Conservation (phyloP, 108 stramenopile species). For the Mayamaea pseudoterrestris region DNA sequence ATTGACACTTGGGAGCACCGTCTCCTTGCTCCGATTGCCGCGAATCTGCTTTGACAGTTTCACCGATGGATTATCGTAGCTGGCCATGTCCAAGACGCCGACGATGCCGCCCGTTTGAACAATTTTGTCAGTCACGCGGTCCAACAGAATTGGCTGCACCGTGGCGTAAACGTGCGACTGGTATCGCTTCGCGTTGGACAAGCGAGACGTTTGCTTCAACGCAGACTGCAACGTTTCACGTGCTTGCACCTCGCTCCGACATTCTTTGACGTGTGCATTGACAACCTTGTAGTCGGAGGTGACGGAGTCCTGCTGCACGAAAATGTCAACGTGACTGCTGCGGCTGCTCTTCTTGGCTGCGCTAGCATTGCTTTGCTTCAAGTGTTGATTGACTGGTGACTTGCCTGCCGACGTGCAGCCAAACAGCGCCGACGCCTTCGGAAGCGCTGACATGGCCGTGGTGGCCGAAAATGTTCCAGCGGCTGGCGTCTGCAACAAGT, state of each 20-base stretch:
- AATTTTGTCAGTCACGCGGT: constrained; percentile 1
- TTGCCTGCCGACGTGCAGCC: too few species aligned
- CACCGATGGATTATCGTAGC: constrained; percentile 14
- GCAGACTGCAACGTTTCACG: constrained; percentile 25
- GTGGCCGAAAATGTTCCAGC: too few species aligned
- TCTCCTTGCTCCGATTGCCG: constrained; percentile 4
- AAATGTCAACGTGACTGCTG: too few species aligned
- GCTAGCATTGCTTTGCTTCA: too few species aligned
- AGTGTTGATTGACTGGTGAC: too few species aligned
- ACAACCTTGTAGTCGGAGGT: neutral
- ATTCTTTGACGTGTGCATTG: constrained; percentile 1
- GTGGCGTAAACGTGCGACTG: constrained; percentile 20
- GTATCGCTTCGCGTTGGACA: too few species aligned
- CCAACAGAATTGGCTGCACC: constrained; percentile 21
- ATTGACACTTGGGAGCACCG: constrained; percentile 11
- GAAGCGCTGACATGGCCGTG: too few species aligned
- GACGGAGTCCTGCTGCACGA: neutral
- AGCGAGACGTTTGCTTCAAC: constrained; percentile 12
- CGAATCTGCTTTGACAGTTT: constrained; percentile 16
- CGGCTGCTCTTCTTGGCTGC: too few species aligned
- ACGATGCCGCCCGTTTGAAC: constrained; percentile 23
- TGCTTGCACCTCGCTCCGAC: constrained; percentile 7
- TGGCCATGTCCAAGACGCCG: constrained; percentile 37
- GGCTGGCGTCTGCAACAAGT: too few species aligned
- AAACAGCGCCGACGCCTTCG: too few species aligned